These are phyloP conservation scores for Malania oleifera DNA, from an alignment of 164 flowering plant genomes.

Conservation along the genomic window DNA sequence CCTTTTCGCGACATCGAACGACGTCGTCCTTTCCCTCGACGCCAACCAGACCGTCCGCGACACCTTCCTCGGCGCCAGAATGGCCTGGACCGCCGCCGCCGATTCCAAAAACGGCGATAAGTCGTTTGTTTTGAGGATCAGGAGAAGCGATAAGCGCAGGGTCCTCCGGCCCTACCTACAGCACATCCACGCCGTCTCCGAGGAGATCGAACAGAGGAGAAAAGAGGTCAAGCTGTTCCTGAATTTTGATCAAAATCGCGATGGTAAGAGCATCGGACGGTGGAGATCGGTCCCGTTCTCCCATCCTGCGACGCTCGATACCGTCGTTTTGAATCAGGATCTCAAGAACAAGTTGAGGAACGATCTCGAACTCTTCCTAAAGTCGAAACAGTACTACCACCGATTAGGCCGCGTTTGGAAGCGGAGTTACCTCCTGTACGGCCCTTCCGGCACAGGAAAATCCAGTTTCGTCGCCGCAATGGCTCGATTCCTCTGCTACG, in stretches of 20 bases:
- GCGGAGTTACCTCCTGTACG: constrained; percentile 72
- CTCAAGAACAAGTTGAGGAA: constrained; percentile 58
- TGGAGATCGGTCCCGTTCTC: constrained; percentile 71
- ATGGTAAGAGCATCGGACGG: constrained; percentile 16
- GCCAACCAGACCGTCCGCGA: constrained; percentile 46
- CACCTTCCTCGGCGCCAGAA: constrained; percentile 48
- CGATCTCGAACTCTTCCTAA: constrained; percentile 67
- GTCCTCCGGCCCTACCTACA: constrained; percentile 71
- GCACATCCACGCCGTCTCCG: constrained; percentile 54
- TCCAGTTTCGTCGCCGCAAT: constrained; percentile 76
- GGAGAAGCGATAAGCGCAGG: constrained; percentile 48
- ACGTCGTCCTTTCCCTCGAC: constrained; percentile 49
- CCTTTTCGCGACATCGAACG: constrained; percentile 55
- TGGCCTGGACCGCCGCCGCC: constrained; percentile 44
- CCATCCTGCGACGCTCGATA: constrained; percentile 72
- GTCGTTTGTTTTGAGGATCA: constrained; percentile 45
- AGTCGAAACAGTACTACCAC: constrained; percentile 70
- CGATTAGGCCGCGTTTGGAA: constrained; percentile 81
- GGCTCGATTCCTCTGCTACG: constrained; percentile 63
- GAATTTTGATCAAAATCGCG: constrained; percentile 23
- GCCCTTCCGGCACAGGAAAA: constrained; percentile 79
- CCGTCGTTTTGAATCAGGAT: constrained; percentile 66
- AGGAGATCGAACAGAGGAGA: constrained; percentile 45
- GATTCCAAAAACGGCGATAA: constrained; percentile 1
- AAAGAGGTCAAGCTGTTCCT: constrained; percentile 44